A percentile compares a stretch with the other conserved stretches of the same genome.
Conservation (phyloP, 2,329 filamentous ascomycete species). For the Colletotrichum siamense region DNA sequence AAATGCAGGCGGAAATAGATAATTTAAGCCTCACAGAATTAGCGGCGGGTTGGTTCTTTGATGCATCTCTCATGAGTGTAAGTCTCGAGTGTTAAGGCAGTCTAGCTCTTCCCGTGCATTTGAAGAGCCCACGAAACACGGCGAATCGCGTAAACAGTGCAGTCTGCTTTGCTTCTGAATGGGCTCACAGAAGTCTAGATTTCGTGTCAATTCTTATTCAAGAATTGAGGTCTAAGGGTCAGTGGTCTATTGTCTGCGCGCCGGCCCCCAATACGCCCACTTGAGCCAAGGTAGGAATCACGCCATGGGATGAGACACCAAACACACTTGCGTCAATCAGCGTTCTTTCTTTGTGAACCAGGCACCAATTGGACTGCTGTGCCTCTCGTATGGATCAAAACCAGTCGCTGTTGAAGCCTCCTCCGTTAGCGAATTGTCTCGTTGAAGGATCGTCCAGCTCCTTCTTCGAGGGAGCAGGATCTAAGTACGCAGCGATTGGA, state of each 20-base stretch:
- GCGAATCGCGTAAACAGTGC: rapidly evolving
- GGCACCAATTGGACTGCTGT: neutral
- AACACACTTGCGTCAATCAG: neutral
- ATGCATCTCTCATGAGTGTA: rapidly evolving
- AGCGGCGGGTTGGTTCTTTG: rapidly evolving
- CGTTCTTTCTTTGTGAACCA: neutral
- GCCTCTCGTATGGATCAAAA: neutral
- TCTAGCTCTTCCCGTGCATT: neutral
- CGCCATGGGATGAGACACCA: neutral
- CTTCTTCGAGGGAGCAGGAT: neutral
- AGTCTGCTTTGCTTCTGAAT: no score
- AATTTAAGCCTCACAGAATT: neutral
- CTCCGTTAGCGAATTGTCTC: neutral
- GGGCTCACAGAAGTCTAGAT: rapidly evolving
- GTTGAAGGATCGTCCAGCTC: neutral
- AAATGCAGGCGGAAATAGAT: neutral
- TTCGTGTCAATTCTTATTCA: neutral
- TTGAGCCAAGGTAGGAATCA: neutral
- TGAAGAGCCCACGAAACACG: no score
- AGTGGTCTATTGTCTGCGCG: neutral
- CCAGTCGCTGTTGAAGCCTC: neutral
- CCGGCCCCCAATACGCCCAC: neutral
- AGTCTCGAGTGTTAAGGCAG: rapidly evolving
- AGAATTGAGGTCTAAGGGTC: rapidly evolving
- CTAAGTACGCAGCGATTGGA: neutral